phyloP scores from a whole-genome alignment of 331 rosid species.

The Pyrus hybrid region DNA sequence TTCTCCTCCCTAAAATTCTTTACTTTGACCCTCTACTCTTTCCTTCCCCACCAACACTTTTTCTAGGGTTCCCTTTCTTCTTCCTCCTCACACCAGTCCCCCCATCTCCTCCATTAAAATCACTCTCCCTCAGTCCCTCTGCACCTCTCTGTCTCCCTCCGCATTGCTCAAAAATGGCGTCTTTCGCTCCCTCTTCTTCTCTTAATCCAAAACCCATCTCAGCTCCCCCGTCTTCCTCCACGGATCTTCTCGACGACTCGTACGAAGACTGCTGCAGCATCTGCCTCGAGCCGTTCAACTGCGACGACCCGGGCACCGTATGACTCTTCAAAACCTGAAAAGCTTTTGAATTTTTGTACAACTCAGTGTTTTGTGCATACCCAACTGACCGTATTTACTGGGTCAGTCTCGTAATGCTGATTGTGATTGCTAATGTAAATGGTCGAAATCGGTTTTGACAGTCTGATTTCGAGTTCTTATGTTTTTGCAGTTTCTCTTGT shows the following conservation, averaged over 20 bases:
- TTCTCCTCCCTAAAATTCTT: constrained; percentile 10
- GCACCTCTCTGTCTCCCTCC: not conserved
- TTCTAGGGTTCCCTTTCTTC: constrained; percentile 50
- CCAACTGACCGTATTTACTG: not conserved
- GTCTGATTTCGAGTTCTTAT: not conserved
- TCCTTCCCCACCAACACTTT: constrained; percentile 6
- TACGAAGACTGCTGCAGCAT: constrained; percentile 79
- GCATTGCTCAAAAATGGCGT: constrained; percentile 35
- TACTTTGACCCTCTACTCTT: constrained; percentile 27
- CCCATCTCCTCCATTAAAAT: constrained; percentile 1
- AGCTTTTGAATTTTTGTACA: not conserved
- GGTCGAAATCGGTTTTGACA: not conserved
- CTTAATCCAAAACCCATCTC: constrained; percentile 21
- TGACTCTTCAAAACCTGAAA: constrained; percentile 7
- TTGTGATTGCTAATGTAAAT: not conserved
- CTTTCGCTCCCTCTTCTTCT: constrained; percentile 31
- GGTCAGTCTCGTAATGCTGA: not conserved
- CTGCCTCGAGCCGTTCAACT: constrained; percentile 69
- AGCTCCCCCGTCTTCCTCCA: constrained; percentile 22
- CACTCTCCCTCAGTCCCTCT: not conserved
- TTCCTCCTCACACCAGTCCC: not conserved
- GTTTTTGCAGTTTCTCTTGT: not conserved
- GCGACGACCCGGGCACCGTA: constrained; percentile 74
- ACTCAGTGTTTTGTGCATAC: not conserved
- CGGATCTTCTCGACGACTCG: constrained; percentile 37